Conservation (phyloP, 164 flowering plant genomes). For the Stephania cephalantha region DNA sequence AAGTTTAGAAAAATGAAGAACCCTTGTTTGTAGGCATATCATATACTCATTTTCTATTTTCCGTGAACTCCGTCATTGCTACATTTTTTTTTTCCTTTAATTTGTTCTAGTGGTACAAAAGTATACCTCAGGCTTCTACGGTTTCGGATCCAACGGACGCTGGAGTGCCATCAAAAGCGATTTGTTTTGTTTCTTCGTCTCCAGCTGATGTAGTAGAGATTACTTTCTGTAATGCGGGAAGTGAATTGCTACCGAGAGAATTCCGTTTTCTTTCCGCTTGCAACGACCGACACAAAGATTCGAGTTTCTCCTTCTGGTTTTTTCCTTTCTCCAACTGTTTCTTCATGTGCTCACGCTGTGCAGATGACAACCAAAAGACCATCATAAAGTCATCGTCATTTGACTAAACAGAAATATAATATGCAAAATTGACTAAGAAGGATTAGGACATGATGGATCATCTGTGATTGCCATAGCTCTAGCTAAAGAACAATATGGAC, state of each 20-base stretch:
- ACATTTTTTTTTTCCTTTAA: not conserved
- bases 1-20: not conserved
- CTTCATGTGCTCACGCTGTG: constrained; percentile 75
- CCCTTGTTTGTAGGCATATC: not conserved
- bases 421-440: not conserved
- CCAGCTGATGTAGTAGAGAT: not conserved
- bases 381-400: not conserved
- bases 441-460: not conserved
- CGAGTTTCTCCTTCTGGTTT: constrained; percentile 89
- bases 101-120: not conserved
- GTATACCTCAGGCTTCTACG: not conserved
- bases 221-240: constrained; percentile 5
- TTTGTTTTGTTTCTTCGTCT: not conserved
- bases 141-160: not conserved
- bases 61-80: not conserved
- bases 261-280: constrained; percentile 80
- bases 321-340: constrained; percentile 73
- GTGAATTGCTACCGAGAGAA: constrained; percentile 24
- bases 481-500: not conserved
- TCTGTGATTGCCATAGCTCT: not conserved
- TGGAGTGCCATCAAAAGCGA: not conserved
- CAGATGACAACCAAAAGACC: not conserved
- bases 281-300: constrained; percentile 78
- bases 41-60: not conserved
- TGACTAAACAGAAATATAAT: not conserved